Base-by-base conservation (phyloP, 495 filamentous ascomycete species). In the Cairneyella variabilis region DNA sequence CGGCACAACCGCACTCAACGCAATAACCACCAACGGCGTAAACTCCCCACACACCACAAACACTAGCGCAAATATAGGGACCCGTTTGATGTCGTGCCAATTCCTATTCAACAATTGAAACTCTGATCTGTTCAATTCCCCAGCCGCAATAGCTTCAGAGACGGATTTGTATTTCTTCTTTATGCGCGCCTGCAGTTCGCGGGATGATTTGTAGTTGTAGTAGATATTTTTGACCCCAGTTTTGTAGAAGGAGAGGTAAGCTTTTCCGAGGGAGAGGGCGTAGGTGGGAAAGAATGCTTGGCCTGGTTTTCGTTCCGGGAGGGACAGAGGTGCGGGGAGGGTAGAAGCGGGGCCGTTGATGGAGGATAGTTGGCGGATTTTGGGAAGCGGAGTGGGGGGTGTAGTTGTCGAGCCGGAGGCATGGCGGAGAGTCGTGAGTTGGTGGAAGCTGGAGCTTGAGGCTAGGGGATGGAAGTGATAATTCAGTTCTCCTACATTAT, bases 231-330 rank as follows among this genome's bases (percentile, higher is more conserved):
- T 78, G 22, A 96, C 66, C 12, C 92, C 92, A 21, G 80, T 78
- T 66, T 95, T 95, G 80, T 96, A 97, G 78, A 97, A 97, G 26
- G 69, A 67, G 5, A 83, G 61, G 68, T 87, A 88, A 18, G 79
- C 73, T 48, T 79, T 79, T 40, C 83, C 85, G 3, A 72, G 62
- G 0, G 54, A 40, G 61, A 76, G 68, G 34, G 72, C 62, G 69
- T 85, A 73, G 1, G 8, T 53, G 27, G 56, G 53, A 58, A 80
- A 60, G 25, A 64, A 60, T 23, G 64, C 68, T 28, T 71, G 62
- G 26, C 58, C 50, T 4, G 67, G 53, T 9, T 62, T 58, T 26
- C 70, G 74, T 12, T 38, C 48, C 1, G 83, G 79, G n/a, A 84
- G 62, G 30, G 67, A 48, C 42, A 88, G 72, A 0, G 76, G 76